phyloP scores from a whole-genome alignment of 2,329 filamentous ascomycete species.

The Escovopsis sp. region DNA sequence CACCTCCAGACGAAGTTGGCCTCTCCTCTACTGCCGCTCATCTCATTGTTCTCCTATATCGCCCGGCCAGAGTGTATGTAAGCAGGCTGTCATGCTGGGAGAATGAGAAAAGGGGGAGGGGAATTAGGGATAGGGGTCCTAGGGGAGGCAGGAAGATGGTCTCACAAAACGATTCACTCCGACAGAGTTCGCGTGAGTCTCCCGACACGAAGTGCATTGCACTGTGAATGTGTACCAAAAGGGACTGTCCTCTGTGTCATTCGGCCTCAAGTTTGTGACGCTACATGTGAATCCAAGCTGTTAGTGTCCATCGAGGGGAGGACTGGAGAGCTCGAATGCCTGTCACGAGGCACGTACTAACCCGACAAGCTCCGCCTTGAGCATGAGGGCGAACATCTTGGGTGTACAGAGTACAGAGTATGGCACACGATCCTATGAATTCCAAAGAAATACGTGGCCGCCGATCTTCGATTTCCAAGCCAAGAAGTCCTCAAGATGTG shows the following conservation, averaged over 20 bases:
- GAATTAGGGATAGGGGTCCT: background rate
- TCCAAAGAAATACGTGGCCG: too few species aligned
- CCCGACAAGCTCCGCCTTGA: constrained; percentile 58
- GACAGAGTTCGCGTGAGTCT: constrained; percentile 75
- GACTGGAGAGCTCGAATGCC: too few species aligned
- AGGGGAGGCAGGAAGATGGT: too few species aligned
- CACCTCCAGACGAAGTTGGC: constrained; percentile 99
- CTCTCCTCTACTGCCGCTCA: constrained; percentile 85
- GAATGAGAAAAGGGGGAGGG: background rate
- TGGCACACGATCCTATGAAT: too few species aligned
- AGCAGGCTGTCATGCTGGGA: constrained; percentile 3
- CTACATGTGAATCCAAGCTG: constrained; percentile 40
- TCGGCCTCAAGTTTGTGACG: constrained; percentile 75
- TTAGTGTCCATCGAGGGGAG: constrained; percentile 2
- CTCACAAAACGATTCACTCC: constrained; percentile 78
- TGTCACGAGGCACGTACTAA: constrained; percentile 20
- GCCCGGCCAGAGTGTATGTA: background rate
- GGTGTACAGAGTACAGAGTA: background rate
- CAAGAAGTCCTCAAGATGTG: too few species aligned
- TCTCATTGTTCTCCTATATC: constrained; percentile 66
- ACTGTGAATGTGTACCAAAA: constrained; percentile 98
- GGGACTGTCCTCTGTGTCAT: constrained; percentile 64
- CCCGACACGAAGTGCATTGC: constrained; percentile 93
- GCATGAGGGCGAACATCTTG: constrained; percentile 47
- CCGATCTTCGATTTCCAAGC: too few species aligned